phyloP scores from a whole-genome alignment of 164 flowering plant species.

The Chimonanthus praecox region DNA sequence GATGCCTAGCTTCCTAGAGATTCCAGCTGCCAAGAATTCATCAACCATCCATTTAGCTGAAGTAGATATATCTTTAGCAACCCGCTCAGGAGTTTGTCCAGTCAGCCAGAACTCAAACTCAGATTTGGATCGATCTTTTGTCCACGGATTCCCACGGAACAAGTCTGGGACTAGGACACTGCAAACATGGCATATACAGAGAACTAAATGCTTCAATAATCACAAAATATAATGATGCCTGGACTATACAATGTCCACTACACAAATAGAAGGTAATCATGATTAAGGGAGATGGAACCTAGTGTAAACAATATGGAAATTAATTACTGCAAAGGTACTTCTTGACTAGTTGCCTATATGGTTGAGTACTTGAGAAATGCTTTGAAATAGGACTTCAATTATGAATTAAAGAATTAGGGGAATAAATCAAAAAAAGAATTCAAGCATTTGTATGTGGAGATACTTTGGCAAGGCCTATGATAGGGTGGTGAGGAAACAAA shows the following conservation, averaged over 20 bases:
- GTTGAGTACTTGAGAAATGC: too few relatives aligned
- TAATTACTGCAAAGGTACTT: too few relatives aligned
- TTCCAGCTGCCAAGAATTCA: constrained; percentile 66
- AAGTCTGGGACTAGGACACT: constrained; percentile 90
- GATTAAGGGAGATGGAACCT: background rate
- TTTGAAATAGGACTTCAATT: too few relatives aligned
- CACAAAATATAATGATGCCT: background rate
- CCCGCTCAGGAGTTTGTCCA: constrained; percentile 34
- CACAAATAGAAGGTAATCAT: background rate
- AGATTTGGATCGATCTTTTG: constrained; percentile 33
- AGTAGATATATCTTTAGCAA: constrained; percentile 43
- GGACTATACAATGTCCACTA: background rate
- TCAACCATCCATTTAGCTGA: constrained; percentile 77
- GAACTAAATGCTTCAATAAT: background rate
- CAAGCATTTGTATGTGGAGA: too few relatives aligned
- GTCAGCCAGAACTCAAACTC: constrained; percentile 51
- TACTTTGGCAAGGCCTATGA: too few relatives aligned
- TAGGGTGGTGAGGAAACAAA: too few relatives aligned
- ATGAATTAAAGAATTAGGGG: too few relatives aligned
- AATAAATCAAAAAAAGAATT: too few relatives aligned
- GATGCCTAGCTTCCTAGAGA: constrained; percentile 69
- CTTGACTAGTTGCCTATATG: too few relatives aligned
- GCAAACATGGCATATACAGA: constrained; percentile 18
- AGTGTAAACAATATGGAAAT: too few relatives aligned
- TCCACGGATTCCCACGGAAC: constrained; percentile 80